A percentile compares a stretch with the other conserved stretches of the same genome.
These are phyloP conservation scores for Phytophthora palmivora DNA, from an alignment of 352 stramenopile genomes.

Conservation along the genomic window DNA sequence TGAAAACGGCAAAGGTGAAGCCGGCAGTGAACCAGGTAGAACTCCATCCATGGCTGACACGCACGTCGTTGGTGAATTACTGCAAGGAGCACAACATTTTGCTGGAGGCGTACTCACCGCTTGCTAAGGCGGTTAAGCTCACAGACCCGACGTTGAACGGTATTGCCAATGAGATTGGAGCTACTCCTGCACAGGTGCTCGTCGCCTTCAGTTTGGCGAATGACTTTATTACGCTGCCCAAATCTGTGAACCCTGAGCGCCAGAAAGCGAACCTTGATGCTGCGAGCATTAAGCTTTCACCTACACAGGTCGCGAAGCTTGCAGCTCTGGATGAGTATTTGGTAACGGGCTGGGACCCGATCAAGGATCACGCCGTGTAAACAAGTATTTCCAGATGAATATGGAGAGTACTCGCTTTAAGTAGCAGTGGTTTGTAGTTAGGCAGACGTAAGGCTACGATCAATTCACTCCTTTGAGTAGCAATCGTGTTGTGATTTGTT, in stretches of 20 bases:
- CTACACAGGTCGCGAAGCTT: constrained; percentile 39
- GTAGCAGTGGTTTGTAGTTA: too few species aligned
- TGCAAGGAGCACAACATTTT: constrained; percentile 53
- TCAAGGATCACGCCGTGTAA: constrained; percentile 47
- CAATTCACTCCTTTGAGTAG: too few species aligned
- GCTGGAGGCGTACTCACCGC: constrained; percentile 69
- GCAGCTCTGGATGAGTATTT: constrained; percentile 53
- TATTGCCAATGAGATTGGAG: constrained; percentile 20
- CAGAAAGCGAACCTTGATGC: constrained; percentile 58
- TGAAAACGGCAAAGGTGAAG: constrained; percentile 58
- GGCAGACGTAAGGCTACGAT: too few species aligned
- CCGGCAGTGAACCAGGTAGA: constrained; percentile 89
- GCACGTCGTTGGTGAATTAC: constrained; percentile 65
- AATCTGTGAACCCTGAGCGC: constrained; percentile 50
- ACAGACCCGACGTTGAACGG: background rate
- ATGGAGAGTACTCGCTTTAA: too few species aligned
- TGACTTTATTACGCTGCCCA: constrained; percentile 61
- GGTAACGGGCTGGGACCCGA: constrained; percentile 51
- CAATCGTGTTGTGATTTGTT: too few species aligned
- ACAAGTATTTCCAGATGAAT: background rate
- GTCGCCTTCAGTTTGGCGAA: constrained; percentile 66
- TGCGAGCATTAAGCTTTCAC: constrained; percentile 40
- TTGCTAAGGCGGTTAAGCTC: constrained; percentile 48
- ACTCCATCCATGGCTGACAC: constrained; percentile 75
- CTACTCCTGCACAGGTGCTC: constrained; percentile 28